phyloP scores from a whole-genome alignment of 192 early-diverging fungal genomes.

The Coemansia sp. region DNA sequence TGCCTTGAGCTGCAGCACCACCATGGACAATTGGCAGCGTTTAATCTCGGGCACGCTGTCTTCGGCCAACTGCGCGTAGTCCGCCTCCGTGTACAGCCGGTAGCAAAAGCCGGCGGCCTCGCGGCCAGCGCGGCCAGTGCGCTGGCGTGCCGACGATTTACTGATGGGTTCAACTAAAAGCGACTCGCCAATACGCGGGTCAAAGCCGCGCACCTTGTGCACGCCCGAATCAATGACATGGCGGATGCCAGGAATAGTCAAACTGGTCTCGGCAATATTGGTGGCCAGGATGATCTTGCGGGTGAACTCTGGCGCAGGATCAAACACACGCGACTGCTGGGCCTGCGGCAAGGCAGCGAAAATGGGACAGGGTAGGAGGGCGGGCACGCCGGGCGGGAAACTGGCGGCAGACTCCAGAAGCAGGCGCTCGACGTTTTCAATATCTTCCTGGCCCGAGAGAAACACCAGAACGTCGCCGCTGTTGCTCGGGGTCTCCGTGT shows the following conservation, averaged over 20 bases:
- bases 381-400: conserved; percentile 36
- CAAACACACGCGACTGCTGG: conserved; percentile 88
- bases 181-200: conserved; percentile 87
- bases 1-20: conserved; percentile 85
- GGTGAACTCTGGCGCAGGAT: conserved; percentile 73
- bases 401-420: conserved; percentile 51
- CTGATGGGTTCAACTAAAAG: conserved; percentile 83
- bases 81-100: conserved; percentile 85
- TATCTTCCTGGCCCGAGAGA: conserved; percentile 85
- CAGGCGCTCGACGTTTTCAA: conserved; percentile 84
- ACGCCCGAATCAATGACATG: conserved; percentile 94
- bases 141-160: conserved; percentile 86
- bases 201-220: conserved; percentile 85
- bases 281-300: conserved; percentile 94
- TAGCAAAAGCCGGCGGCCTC: conserved; percentile 90
- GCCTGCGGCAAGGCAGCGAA: conserved; percentile 88
- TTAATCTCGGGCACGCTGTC: conserved; percentile 91
- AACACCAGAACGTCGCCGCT: conserved; percentile 92
- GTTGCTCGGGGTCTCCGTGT: conserved; percentile 66
- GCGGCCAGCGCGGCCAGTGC: conserved; percentile 93
- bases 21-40: conserved; percentile 82
- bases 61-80: conserved; percentile 68
- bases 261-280: conserved; percentile 97
- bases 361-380: conserved; percentile 78
- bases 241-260: conserved; percentile 91